Percentiles rank a stretch among this genome's conserved stretches.
phyloP scores from a whole-genome alignment of 108 stramenopile genomes.

The Pseudonitzschia multiseries region DNA sequence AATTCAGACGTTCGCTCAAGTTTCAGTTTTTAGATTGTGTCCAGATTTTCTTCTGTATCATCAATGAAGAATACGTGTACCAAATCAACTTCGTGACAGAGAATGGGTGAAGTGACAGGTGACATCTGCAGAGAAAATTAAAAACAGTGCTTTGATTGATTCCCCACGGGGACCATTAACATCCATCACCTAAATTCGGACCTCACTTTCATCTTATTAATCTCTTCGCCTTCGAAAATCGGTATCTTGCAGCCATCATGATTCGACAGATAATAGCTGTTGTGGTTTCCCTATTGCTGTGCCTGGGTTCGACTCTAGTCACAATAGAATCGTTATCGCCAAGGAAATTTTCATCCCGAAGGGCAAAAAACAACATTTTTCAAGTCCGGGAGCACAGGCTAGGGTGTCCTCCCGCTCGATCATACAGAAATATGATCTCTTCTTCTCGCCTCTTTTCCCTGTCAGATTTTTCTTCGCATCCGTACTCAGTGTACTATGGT shows the following conservation, averaged over 20 bases:
- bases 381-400: background rate
- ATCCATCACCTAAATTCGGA: no score
- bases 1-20: no score
- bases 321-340: background rate
- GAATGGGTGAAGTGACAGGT: no score
- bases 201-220: no score
- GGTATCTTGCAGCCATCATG: background rate
- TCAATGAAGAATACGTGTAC: background rate
- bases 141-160: no score
- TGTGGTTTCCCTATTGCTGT: background rate
- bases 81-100: no score
- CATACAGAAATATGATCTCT: background rate
- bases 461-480: slow-evolving; percentile 11
- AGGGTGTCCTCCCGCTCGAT: background rate
- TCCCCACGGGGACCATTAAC: no score
- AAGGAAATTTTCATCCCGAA: background rate
- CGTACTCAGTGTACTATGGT: slow-evolving; percentile 16
- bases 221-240: no score
- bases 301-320: slow-evolving; percentile 2
- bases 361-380: background rate
- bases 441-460: background rate
- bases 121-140: no score
- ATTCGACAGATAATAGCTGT: slow-evolving; percentile 1
- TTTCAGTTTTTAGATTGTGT: background rate
- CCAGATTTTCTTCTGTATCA: slow-evolving; percentile 1